These are phyloP conservation scores for Galerina marginata DNA, from an alignment of 768 basidiomycete genomes.

Conservation along the genomic window DNA sequence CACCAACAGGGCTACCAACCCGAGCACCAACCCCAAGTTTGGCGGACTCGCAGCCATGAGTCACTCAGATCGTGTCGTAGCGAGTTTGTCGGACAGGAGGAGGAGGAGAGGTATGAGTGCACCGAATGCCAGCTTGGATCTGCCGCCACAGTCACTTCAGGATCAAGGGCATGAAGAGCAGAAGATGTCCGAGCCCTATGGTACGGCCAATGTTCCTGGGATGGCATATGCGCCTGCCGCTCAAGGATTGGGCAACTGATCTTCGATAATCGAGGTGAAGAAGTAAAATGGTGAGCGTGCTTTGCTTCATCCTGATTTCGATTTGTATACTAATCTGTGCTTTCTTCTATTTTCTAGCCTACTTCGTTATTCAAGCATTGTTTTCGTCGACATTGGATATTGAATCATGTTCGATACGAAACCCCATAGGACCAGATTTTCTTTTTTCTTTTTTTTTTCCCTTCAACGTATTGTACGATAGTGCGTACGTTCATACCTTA, in stretches of 20 bases:
- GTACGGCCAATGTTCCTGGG: background rate
- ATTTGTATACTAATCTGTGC: background rate
- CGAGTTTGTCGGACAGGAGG: slow-evolving; percentile 32
- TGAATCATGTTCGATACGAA: no score
- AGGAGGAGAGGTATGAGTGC: slow-evolving; percentile 39
- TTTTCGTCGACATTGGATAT: no score
- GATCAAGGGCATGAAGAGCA: background rate
- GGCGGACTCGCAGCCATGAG: slow-evolving; percentile 6
- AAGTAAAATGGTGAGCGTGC: background rate
- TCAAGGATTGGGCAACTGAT: slow-evolving; percentile 5
- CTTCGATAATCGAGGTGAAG: background rate
- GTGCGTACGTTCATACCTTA: no score
- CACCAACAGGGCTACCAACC: background rate
- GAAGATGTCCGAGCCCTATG: background rate
- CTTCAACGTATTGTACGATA: no score
- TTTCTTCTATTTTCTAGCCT: background rate
- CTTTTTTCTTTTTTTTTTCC: no score
- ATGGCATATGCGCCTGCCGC: slow-evolving; percentile 7
- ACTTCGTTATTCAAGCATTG: no score
- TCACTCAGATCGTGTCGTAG: slow-evolving; percentile 29
- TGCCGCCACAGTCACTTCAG: background rate
- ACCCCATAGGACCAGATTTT: no score
- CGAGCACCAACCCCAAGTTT: background rate
- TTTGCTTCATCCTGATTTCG: background rate
- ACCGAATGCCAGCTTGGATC: slow-evolving; percentile 15